A percentile compares a stretch with the other conserved stretches of the same genome.
Evolutionary conservation across 768 basidiomycete species (phyloP).

Genomic region (Auriscalpium orientale): DNA sequence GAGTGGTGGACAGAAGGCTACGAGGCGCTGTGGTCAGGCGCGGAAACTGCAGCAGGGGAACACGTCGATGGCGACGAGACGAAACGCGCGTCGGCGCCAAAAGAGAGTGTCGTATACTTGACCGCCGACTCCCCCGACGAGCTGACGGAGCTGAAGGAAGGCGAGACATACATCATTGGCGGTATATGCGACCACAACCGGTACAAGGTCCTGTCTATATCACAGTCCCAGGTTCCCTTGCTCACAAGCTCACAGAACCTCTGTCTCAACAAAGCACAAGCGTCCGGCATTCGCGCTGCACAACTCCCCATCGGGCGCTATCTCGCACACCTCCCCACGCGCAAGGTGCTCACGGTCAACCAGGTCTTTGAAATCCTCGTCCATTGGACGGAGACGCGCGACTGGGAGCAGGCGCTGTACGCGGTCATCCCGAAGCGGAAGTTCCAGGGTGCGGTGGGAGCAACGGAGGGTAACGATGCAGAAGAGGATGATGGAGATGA

Average conservation of each 20-base stretch:
- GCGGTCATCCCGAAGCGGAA: conserved; percentile 91
- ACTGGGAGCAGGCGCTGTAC: conserved; percentile 84
- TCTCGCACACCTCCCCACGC: conserved; percentile 72
- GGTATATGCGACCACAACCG: conserved; percentile 95
- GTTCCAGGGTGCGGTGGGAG: conserved; percentile 40
- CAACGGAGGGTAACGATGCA: conserved; percentile 20
- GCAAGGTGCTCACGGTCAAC: conserved; percentile 96
- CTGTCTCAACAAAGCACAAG: conserved; percentile 79
- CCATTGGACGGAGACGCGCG: conserved; percentile 76
- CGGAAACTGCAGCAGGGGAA: neutral
- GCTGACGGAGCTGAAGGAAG: conserved; percentile 70
- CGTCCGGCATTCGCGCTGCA: conserved; percentile 71
- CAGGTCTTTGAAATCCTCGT: conserved; percentile 90
- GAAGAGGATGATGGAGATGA: neutral
- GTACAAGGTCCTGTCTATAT: conserved; percentile 57
- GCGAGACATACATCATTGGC: conserved; percentile 90
- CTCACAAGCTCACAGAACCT: conserved; percentile 50
- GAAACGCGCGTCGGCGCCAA: conserved; percentile 6
- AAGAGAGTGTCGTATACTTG: conserved; percentile 71
- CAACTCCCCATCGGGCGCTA: conserved; percentile 93
- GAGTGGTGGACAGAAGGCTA: conserved; percentile 81
- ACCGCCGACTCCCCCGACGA: conserved; percentile 92
- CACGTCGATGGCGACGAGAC: neutral
- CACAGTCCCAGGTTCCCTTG: neutral
- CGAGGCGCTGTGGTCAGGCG: conserved; percentile 52